Percentiles rank a stretch among this genome's conserved stretches.
Evolutionary conservation across 352 stramenopile genomes (phyloP).

Genomic region (Pythium coloratum): DNA sequence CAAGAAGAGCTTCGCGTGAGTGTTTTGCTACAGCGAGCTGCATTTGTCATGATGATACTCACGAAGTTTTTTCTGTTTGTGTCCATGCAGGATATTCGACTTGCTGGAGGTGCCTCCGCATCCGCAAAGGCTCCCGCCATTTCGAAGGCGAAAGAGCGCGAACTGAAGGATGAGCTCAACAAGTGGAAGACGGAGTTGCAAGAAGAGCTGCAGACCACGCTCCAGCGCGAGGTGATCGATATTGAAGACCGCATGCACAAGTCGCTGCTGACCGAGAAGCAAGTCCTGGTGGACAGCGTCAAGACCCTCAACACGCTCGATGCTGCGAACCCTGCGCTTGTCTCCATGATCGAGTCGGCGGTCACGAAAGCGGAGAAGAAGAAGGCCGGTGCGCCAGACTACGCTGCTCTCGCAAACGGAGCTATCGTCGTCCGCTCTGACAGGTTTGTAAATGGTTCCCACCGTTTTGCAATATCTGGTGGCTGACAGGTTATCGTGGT

Average conservation of each 20-base stretch:
- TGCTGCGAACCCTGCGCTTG: slow-evolving; percentile 55
- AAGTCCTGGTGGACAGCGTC: slow-evolving; percentile 49
- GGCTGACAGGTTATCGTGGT: slow-evolving; percentile 4
- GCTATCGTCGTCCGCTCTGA: slow-evolving; percentile 58
- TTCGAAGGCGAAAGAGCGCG: slow-evolving; percentile 15
- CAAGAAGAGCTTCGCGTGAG: slow-evolving; percentile 23
- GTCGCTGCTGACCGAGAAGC: slow-evolving; percentile 59
- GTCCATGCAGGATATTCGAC: slow-evolving; percentile 5
- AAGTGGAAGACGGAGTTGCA: slow-evolving; percentile 32
- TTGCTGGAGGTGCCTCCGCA: not conserved
- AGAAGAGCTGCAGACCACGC: slow-evolving; percentile 42
- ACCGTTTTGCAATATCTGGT: not conserved
- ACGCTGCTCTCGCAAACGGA: slow-evolving; percentile 68
- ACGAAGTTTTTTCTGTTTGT: not conserved
- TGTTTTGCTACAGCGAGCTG: not conserved
- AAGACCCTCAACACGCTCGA: slow-evolving; percentile 51
- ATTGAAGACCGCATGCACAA: slow-evolving; percentile 64
- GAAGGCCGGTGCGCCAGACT: slow-evolving; percentile 57
- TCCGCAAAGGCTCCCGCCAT: not conserved
- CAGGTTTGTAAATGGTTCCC: slow-evolving; percentile 31
- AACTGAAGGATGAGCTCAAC: slow-evolving; percentile 29
- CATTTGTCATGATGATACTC: too few species aligned
- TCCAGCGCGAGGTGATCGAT: slow-evolving; percentile 50
- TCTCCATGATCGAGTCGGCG: slow-evolving; percentile 50
- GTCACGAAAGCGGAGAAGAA: slow-evolving; percentile 40